A percentile compares a stretch with the other conserved stretches of the same genome.
Evolutionary conservation across 1,139 yeast genomes (phyloP).

Genomic region (Protomyces inundatus): DNA sequence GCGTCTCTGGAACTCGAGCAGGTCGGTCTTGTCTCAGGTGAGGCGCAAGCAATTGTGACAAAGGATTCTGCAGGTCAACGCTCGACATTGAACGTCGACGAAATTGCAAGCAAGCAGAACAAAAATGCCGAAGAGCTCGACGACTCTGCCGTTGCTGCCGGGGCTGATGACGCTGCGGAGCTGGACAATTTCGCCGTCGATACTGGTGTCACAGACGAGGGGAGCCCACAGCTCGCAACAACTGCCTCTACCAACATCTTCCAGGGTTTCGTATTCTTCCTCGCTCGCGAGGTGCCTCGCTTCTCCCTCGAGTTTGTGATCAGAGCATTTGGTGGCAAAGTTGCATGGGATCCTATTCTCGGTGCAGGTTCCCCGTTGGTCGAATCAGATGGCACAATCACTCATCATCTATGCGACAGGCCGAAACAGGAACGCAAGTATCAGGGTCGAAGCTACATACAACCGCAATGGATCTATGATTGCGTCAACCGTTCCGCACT

Average conservation of each 20-base stretch:
- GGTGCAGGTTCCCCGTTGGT: conserved; percentile 49
- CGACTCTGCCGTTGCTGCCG: conserved; percentile 35
- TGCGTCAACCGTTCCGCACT: conserved; percentile 72
- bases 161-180: conserved; percentile 37
- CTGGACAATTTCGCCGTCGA: conserved; percentile 42
- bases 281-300: conserved; percentile 93
- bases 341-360: conserved; percentile 79
- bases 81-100: conserved; percentile 31
- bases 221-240: conserved; percentile 71
- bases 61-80: conserved; percentile 2
- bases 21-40: background rate
- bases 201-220: conserved; percentile 49
- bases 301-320: conserved; percentile 86
- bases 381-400: conserved; percentile 47
- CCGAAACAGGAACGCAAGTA: conserved; percentile 73
- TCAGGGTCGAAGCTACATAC: conserved; percentile 87
- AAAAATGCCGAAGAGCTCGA: conserved; percentile 50
- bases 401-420: conserved; percentile 93
- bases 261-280: conserved; percentile 68
- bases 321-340: conserved; percentile 78
- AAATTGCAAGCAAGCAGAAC: conserved; percentile 32
- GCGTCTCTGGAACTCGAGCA: conserved; percentile 69
- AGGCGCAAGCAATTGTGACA: conserved; percentile 23
- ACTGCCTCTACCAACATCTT: conserved; percentile 59
- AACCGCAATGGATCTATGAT: conserved; percentile 98